phyloP scores from a whole-genome alignment of 2,329 filamentous ascomycete genomes.

The Colletotrichum magnum region DNA sequence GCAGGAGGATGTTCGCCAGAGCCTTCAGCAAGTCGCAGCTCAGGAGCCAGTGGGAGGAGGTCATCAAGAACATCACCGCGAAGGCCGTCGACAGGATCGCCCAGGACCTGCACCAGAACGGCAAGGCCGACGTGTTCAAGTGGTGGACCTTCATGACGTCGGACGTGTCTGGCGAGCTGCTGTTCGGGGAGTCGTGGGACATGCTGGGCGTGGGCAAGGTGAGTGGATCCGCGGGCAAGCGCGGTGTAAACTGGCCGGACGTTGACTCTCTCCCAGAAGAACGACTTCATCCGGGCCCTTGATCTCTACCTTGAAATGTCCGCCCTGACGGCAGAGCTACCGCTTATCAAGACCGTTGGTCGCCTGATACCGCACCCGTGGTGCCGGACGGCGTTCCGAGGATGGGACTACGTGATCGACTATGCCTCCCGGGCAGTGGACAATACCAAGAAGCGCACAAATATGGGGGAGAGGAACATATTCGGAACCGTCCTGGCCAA shows the following conservation, averaged over 20 bases:
- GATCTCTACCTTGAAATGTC: not conserved
- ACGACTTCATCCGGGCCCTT: not conserved
- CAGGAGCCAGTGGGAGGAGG: constrained; percentile 7
- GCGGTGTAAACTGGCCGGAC: no score
- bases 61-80: not conserved
- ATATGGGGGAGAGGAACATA: not conserved
- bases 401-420: constrained; percentile 31
- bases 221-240: constrained; percentile 20
- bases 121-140: constrained; percentile 62
- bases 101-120: constrained; percentile 54
- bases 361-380: constrained; percentile 5
- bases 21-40: constrained; percentile 15
- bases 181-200: constrained; percentile 67
- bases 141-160: constrained; percentile 69
- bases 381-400: constrained; percentile 13
- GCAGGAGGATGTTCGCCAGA: constrained; percentile 1
- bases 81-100: constrained; percentile 57
- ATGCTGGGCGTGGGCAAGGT: constrained; percentile 67
- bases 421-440: constrained; percentile 10
- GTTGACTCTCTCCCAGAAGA: not conserved
- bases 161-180: constrained; percentile 67
- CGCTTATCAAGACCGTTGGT: not conserved
- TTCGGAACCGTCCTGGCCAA: constrained; percentile 21
- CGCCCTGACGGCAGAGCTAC: not conserved
- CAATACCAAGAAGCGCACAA: constrained; percentile 6